phyloP scores from a whole-genome alignment of 2,329 filamentous ascomycete species.

The Penicillium sp. region DNA sequence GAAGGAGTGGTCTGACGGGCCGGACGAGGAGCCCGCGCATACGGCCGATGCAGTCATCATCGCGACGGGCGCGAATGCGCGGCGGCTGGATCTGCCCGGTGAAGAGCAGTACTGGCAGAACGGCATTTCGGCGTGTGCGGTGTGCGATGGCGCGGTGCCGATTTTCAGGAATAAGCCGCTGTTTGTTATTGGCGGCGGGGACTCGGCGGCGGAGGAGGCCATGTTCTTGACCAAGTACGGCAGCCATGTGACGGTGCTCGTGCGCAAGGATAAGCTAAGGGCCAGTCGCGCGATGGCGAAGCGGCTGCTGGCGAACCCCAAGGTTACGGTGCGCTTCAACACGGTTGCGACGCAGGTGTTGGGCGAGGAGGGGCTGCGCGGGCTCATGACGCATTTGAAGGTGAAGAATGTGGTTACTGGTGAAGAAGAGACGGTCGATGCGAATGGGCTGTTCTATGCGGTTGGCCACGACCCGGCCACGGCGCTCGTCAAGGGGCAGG shows the following conservation, averaged over 20 bases:
- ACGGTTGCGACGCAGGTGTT: constrained; percentile 75
- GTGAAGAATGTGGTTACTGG: constrained; percentile 76
- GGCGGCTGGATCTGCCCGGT: constrained; percentile 74
- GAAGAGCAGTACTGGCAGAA: constrained; percentile 98
- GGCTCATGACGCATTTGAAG: constrained; percentile 82
- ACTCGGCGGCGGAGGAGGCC: constrained; percentile 95
- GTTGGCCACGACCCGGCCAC: constrained; percentile 96
- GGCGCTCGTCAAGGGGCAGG: constrained; percentile 79
- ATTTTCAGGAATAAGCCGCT: constrained; percentile 97
- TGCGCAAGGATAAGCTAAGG: constrained; percentile 79
- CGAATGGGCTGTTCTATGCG: constrained; percentile 94
- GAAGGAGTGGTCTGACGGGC: constrained; percentile 76
- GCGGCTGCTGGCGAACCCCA: constrained; percentile 74
- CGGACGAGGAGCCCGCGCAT: constrained; percentile 65
- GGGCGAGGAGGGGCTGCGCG: constrained; percentile 69
- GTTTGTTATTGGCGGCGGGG: constrained; percentile 92
- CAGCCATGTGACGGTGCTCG: constrained; percentile 88
- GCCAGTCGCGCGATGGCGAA: constrained; percentile 91
- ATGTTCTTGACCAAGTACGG: constrained; percentile 98
- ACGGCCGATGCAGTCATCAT: constrained; percentile 92
- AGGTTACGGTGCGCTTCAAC: constrained; percentile 88
- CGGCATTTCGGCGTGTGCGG: constrained; percentile 92
- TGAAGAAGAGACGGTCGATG: constrained; percentile 75
- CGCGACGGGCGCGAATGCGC: constrained; percentile 89
- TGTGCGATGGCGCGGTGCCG: constrained; percentile 93